phyloP scores from a whole-genome alignment of 2,329 filamentous ascomycete species.

The Onygena corvina region DNA sequence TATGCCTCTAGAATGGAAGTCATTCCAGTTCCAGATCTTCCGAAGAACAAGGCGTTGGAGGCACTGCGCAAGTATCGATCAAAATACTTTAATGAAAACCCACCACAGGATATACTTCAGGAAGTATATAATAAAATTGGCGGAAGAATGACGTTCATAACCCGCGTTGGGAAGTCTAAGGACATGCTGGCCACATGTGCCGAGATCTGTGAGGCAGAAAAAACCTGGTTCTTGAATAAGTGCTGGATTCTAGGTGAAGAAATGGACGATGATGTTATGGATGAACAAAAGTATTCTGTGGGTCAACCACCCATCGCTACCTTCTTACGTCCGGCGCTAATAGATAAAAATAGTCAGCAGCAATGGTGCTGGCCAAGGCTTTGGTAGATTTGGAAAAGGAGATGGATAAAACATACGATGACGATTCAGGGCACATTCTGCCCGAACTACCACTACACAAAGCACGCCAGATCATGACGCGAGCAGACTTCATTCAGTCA shows the following conservation, averaged over 20 bases:
- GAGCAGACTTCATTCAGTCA: conserved; percentile 82
- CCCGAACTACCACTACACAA: conserved; percentile 70
- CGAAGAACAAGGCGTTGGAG: conserved; percentile 61
- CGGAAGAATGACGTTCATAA: conserved; percentile 76
- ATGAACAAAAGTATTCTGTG: conserved; percentile 90
- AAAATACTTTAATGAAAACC: conserved; percentile 58
- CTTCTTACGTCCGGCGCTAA: neutral
- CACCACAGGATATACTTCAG: conserved; percentile 46
- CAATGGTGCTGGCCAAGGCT: conserved; percentile 84
- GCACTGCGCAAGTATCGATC: conserved; percentile 70
- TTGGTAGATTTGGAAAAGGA: conserved; percentile 70
- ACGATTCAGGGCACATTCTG: conserved; percentile 57
- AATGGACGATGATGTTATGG: conserved; percentile 96
- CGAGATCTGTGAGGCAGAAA: conserved; percentile 56
- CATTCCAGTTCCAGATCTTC: conserved; percentile 69
- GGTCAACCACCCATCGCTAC: conserved; percentile 30
- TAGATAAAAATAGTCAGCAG: conserved; percentile 51
- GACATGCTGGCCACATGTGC: conserved; percentile 73
- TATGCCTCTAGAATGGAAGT: conserved; percentile 93
- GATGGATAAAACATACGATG: conserved; percentile 51
- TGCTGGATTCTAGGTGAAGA: conserved; percentile 63
- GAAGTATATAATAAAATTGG: conserved; percentile 78
- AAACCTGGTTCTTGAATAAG: conserved; percentile 68
- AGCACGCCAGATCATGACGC: conserved; percentile 85
- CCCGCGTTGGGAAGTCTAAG: conserved; percentile 71